Conservation (phyloP, 2,329 filamentous ascomycete species). For the Stromatinia cepivora region DNA sequence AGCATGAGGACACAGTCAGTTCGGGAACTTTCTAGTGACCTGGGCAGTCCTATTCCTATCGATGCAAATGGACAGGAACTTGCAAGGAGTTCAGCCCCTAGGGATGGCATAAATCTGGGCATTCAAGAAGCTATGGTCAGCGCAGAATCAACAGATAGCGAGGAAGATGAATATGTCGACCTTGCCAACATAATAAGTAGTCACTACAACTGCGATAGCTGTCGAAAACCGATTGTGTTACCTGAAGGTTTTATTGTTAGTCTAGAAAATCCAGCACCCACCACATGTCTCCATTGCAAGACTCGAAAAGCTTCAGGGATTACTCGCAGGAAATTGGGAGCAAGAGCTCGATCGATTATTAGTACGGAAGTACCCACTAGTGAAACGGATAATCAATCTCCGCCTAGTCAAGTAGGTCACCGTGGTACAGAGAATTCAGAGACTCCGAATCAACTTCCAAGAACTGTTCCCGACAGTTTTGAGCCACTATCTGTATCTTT, state of each 20-base stretch:
- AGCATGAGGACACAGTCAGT: background rate
- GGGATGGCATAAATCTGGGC: background rate
- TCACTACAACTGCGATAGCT: slow-evolving; percentile 14
- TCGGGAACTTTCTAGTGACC: background rate
- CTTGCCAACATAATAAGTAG: background rate
- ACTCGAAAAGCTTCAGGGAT: background rate
- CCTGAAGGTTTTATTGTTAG: background rate
- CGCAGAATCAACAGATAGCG: background rate
- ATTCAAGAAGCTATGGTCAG: background rate
- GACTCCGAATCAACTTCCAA: background rate
- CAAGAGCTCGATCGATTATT: background rate
- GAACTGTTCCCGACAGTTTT: background rate
- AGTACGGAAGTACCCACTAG: too few relatives aligned
- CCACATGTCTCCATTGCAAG: slow-evolving; percentile 6
- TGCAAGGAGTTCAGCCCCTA: too few relatives aligned
- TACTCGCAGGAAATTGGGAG: background rate
- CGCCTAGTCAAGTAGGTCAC: background rate
- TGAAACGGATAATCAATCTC: background rate
- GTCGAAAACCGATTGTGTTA: slow-evolving; percentile 9
- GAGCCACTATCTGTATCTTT: background rate
- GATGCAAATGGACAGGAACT: background rate
- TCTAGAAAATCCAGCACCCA: background rate
- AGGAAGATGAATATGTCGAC: background rate
- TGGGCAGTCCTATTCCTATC: background rate
- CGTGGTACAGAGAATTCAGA: background rate